Base-by-base conservation (phyloP, 179 eudicot species). In the Sideroxylon spinosum region DNA sequence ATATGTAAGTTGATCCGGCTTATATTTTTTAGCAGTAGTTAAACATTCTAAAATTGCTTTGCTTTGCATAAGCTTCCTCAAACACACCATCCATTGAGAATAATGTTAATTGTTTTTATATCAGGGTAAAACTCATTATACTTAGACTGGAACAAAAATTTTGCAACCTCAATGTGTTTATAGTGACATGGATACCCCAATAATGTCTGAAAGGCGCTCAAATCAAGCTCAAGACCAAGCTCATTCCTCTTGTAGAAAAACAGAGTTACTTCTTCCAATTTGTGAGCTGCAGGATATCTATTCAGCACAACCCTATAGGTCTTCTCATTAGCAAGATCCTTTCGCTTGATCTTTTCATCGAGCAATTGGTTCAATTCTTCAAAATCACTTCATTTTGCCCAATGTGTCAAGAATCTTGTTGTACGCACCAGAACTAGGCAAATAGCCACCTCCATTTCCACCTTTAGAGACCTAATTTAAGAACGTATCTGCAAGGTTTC, bases 41-140 rank as follows among this genome's bases (percentile, higher is more conserved):
- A 91, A 89, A 64, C 94, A 23, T 89, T 93, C 96, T 94, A 94
- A 81, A 93, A 88, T 71, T 97, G 81, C 82, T 93, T 93, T 0
- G 91, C 94, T 75, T 94, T 96, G 0, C 88, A 89, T 69, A 93
- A 76, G 77, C 84, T 91, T 10, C 97, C 94, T 79, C 80, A 44
- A 28, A 91, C 89, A 75, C 96, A 91, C 97, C 98, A 94, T 37
- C 98, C 98, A 68, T 93, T 90, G 12, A 94, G 93, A 56, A 94
- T 84, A 49, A 93, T 89, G 73, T 94, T 94, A 90, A 87, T 87
- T 1, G 93, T 93, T 85, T 94, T 94, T 0, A 80, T 93, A 59
- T 85, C 87, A 79, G 80, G 85, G 17, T 32, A 68, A 77, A 91
- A 91, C 78, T 88, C 92, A 9, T 46, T 76, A 53, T 80, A 83